Evolutionary conservation across 176 grass and related monocot genomes (phyloP), one percentile per base, ranked within the genome.

Genomic region (Stipa capillata): DNA sequence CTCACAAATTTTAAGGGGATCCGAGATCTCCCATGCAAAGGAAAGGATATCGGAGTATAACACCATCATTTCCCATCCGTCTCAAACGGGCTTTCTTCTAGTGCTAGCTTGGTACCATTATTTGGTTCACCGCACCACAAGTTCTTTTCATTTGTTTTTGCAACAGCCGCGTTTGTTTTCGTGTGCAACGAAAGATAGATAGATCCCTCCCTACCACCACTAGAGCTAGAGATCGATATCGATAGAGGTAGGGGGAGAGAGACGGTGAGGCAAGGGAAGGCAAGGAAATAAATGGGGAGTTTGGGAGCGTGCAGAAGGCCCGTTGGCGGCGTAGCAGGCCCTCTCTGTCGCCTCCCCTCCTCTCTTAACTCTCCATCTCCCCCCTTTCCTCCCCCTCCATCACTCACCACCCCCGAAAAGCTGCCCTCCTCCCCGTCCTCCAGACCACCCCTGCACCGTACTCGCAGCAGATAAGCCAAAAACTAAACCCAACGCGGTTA

Each of bases 271-370:
- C 53, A 48, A 71, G 67, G n/a, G n/a, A n/a, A n/a, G 68, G 25
- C 43, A 39, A 58, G 56, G 24, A 23, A 89, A 33, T 91, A 84
- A 92, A 89, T 32, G 77, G 24, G n/a, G 65, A 65, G 72, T 78
- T 81, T 79, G 83, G 89, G 74, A 53, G 78, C 51, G 66, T 79
- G 89, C 83, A 89, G 82, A 81, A 90, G 85, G 81, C 83, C 87
- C 92, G 74, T 83, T 93, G 94, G 94, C 91, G 91, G 94, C 91
- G 91, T 89, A 73, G 86, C 94, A 97, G 91, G 76, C 37, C 80
- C 48, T 77, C 91, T 65, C 58, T 90, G 65, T 67, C 81, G 71
- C 44, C 57, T 78, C n/a, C n/a, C n/a, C n/a, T n/a, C n/a, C n/a
- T n/a, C n/a, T n/a, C 65, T 65, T 69, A 78, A 76, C 47, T 71